These are phyloP conservation scores for Rhodotorula sp. DNA, from an alignment of 1,284 basidiomycete species.

Conservation along the genomic window DNA sequence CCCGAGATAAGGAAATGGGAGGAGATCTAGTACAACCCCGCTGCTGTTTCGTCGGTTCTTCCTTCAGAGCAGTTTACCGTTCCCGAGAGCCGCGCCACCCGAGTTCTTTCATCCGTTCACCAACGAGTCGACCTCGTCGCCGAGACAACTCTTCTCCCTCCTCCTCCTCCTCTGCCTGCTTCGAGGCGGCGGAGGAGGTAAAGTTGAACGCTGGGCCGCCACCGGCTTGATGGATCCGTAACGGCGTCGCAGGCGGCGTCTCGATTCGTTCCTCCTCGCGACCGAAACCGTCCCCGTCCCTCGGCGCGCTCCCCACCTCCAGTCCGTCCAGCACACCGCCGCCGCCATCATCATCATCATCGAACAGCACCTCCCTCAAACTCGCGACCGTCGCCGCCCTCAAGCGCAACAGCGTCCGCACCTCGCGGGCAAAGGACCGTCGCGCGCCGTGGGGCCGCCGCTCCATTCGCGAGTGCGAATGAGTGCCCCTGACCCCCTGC, in stretches of 20 bases:
- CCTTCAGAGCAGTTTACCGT: background rate
- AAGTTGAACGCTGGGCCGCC: background rate
- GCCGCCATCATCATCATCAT: background rate
- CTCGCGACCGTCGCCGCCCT: conserved; percentile 17
- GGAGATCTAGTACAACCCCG: too few relatives aligned
- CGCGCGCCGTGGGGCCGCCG: background rate
- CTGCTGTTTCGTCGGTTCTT: background rate
- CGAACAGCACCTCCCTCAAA: conserved; percentile 12
- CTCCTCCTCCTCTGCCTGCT: background rate
- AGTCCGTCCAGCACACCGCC: background rate
- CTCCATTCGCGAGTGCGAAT: too few relatives aligned
- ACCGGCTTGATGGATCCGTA: too few relatives aligned
- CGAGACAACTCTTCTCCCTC: background rate
- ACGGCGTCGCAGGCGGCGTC: background rate
- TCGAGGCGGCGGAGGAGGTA: background rate
- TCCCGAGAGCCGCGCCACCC: conserved; percentile 8
- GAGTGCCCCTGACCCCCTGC: too few relatives aligned
- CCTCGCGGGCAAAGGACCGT: conserved; percentile 6
- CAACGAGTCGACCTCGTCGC: background rate
- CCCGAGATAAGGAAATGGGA: background rate
- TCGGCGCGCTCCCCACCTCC: background rate
- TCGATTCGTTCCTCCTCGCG: conserved; percentile 4
- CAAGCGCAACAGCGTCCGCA: conserved; percentile 12
- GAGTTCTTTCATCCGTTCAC: conserved; percentile 2
- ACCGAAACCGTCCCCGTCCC: background rate